These are phyloP conservation scores for Tylopilus rubrobrunneus DNA, from an alignment of 768 basidiomycete genomes.

Conservation along the genomic window DNA sequence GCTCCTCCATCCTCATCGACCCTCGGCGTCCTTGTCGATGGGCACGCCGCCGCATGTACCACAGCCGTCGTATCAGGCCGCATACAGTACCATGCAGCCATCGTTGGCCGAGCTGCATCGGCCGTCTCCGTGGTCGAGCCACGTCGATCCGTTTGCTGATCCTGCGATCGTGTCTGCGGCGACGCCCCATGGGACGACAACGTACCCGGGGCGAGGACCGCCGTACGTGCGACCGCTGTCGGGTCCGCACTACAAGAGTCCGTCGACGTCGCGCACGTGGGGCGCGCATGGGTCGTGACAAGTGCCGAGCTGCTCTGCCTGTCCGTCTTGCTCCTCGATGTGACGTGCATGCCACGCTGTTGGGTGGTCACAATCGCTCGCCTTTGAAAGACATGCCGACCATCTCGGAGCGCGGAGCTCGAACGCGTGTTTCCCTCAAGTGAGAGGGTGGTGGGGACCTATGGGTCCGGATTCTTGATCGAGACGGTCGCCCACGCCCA, in stretches of 20 bases:
- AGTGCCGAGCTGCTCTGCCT: too few species aligned
- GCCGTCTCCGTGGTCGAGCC: conserved; percentile 13
- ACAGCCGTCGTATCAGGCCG: conserved; percentile 12
- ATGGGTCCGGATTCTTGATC: neutral
- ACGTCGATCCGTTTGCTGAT: conserved; percentile 13
- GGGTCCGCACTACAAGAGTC: conserved; percentile 20
- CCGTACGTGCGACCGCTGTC: conserved; percentile 11
- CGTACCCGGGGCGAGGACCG: conserved; percentile 1
- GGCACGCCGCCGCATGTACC: conserved; percentile 13
- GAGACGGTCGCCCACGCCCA: too few species aligned
- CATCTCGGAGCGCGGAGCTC: neutral
- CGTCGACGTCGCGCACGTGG: conserved; percentile 21
- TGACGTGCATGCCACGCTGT: neutral
- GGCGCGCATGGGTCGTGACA: conserved; percentile 21
- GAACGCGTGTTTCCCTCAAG: neutral
- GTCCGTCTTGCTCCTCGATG: neutral
- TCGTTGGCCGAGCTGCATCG: conserved; percentile 5
- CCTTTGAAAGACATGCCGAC: too few species aligned
- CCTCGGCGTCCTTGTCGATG: conserved; percentile 13
- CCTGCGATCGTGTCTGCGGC: conserved; percentile 21
- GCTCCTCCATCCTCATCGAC: conserved; percentile 5
- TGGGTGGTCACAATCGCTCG: too few species aligned
- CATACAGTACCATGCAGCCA: conserved; percentile 6
- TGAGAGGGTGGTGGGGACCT: neutral
- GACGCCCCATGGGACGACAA: neutral